Evolutionary conservation across 768 basidiomycete genomes (phyloP).

Genomic region (Tremella mesenterica): DNA sequence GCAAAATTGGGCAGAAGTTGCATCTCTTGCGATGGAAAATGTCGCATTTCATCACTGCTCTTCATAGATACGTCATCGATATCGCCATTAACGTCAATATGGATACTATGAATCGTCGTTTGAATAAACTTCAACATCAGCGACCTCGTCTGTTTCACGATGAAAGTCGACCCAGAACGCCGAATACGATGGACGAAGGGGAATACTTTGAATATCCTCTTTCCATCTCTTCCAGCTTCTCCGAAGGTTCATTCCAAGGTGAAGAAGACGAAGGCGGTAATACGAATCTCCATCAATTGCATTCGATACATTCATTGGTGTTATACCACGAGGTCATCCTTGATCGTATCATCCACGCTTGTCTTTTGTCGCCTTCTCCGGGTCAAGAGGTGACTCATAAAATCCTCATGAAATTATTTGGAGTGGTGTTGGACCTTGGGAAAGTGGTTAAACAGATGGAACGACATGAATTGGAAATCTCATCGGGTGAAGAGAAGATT

Average conservation of each 20-base stretch:
- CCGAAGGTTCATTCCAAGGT: too few species aligned
- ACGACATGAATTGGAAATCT: conserved; percentile 5
- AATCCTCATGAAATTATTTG: conserved; percentile 27
- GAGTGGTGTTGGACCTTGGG: conserved; percentile 29
- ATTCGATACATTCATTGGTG: conserved; percentile 30
- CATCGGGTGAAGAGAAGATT: conserved; percentile 15
- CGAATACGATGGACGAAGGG: conserved; percentile 1
- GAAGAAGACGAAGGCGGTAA: conserved; percentile 1
- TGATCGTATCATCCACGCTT: conserved; percentile 21
- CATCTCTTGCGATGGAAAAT: conserved; percentile 66
- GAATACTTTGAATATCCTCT: conserved; percentile 6
- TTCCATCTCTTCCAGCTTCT: neutral
- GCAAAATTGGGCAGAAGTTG: conserved; percentile 51
- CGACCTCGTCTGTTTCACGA: neutral
- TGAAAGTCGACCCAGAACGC: neutral
- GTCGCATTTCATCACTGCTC: conserved; percentile 59
- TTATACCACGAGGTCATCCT: conserved; percentile 28
- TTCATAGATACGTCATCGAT: conserved; percentile 67
- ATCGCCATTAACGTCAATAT: conserved; percentile 73
- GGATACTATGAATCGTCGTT: conserved; percentile 52
- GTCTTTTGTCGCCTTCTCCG: conserved; percentile 12
- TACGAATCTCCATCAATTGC: conserved; percentile 10
- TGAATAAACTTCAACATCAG: conserved; percentile 15
- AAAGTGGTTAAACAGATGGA: conserved; percentile 29
- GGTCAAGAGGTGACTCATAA: conserved; percentile 27